Base-by-base conservation (phyloP, 2,329 filamentous ascomycete species). In the Lecanicillium sp. region DNA sequence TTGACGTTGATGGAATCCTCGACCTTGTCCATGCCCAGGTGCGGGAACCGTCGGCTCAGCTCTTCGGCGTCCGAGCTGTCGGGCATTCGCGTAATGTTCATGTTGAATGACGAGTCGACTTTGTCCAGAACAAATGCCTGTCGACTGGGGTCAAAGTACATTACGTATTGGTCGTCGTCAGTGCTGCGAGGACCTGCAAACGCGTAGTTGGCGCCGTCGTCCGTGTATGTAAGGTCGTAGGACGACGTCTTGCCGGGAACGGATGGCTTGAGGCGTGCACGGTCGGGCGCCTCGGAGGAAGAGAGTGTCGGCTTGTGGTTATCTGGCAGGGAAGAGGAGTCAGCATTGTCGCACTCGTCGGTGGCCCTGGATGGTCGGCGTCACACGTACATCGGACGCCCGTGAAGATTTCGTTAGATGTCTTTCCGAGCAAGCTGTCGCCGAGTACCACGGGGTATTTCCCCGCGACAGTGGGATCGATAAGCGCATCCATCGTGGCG, bases 121-220 rank as follows among this genome's bases (percentile, higher is more conserved):
- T 81, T 82, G 68, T 96, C 89, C 47, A 96, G 75, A 23, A 93
- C 81, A 55, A 93, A 93, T 48, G 78, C 84, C 59, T 91, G 81
- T 44, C 80, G 81, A 15, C 74, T 71, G 8, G 84, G 75, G 64
- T 95, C 87, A 60, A 91, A 93, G 50, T 91, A 78, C 44, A 95
- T 75, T 30, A 83, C 77, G 59, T 79, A 83, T 60, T 83, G 75
- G 48, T 69, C 72, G 49, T 77, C 72, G 50, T 75, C 73, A 20
- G 71, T 74, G 47, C 74, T 74, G 44, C 81, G 74, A 2, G 72
- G 74, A 51, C 84, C 83, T 37, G 75, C 72, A 60, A 81, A 84
- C 24, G 74, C 69, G 58, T 84, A 83, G 47, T 75, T 75, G 46
- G 73, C 72, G 52, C 72, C 73, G 44, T 74, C 71, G 52, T 81